These are phyloP conservation scores for Metschnikowia colocasiae DNA, from an alignment of 805 yeast genomes.

Conservation along the genomic window DNA sequence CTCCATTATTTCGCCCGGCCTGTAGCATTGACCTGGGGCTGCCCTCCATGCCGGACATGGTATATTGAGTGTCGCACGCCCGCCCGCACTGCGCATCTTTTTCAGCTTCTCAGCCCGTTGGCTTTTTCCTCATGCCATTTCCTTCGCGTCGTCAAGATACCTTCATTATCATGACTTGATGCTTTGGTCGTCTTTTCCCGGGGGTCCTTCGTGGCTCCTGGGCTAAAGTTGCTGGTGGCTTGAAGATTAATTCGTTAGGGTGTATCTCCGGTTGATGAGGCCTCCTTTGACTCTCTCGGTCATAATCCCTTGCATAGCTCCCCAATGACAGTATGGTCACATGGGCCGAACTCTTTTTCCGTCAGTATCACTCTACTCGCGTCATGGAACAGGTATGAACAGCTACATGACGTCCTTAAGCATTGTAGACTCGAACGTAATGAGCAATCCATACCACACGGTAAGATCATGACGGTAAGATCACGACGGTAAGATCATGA, in stretches of 20 bases:
- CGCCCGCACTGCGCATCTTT: neutral
- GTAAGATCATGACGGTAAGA: too few species aligned
- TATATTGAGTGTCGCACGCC: neutral
- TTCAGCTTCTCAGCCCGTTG: neutral
- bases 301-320: slow-evolving; percentile 44
- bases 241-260: slow-evolving; percentile 27
- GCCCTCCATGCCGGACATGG: neutral
- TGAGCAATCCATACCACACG: too few species aligned
- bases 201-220: slow-evolving; percentile 15
- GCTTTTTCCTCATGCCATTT: slow-evolving; percentile 14
- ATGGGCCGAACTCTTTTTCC: neutral
- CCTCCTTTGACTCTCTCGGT: slow-evolving; percentile 45
- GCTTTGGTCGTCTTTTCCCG: slow-evolving; percentile 18
- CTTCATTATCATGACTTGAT: slow-evolving; percentile 12
- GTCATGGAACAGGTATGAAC: too few species aligned
- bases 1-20: neutral
- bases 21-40: neutral
- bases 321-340: neutral
- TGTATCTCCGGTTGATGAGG: slow-evolving; percentile 54
- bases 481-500: too few species aligned
- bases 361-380: too few species aligned
- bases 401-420: too few species aligned
- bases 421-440: too few species aligned
- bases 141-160: slow-evolving; percentile 18
- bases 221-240: slow-evolving; percentile 14